Percentiles rank a stretch among this genome's conserved stretches.
These are phyloP conservation scores for Anthracocystis setariae DNA, from an alignment of 1,284 basidiomycete species.

Conservation along the genomic window DNA sequence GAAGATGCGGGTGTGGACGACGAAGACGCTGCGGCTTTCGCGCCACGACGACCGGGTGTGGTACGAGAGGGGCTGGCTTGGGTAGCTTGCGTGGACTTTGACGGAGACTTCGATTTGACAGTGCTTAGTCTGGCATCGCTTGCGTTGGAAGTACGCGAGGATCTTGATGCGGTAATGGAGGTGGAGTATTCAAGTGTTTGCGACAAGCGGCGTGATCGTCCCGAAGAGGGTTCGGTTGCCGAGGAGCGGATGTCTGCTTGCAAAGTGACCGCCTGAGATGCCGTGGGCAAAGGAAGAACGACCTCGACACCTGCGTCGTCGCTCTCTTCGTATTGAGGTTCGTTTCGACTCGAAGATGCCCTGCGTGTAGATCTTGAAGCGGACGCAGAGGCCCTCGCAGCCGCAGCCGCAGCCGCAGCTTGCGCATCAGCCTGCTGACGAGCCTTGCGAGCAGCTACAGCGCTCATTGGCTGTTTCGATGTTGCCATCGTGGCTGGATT, in stretches of 20 bases:
- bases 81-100: conserved; percentile 3
- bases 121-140: conserved; percentile 3
- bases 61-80: background rate
- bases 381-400: background rate
- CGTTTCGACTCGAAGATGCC: conserved; percentile 3
- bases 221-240: conserved; percentile 7
- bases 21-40: background rate
- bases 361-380: conserved; percentile 5
- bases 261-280: conserved; percentile 8
- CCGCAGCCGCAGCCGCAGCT: conserved; percentile 4
- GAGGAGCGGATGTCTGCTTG: conserved; percentile 1
- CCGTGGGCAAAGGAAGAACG: conserved; percentile 8
- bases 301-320: conserved; percentile 11
- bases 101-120: background rate
- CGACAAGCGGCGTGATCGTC: conserved; percentile 18
- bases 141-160: conserved; percentile 18
- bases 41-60: conserved; percentile 5
- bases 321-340: background rate
- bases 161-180: conserved; percentile 20
- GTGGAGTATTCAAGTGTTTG: background rate
- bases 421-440: conserved; percentile 16
- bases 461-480: conserved; percentile 27
- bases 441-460: conserved; percentile 41
- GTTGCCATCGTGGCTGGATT: conserved; percentile 18
- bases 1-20: conserved; percentile 12